These are phyloP conservation scores for Cystoisospora suis DNA, from an alignment of 169 alveolate species.

Conservation along the genomic window DNA sequence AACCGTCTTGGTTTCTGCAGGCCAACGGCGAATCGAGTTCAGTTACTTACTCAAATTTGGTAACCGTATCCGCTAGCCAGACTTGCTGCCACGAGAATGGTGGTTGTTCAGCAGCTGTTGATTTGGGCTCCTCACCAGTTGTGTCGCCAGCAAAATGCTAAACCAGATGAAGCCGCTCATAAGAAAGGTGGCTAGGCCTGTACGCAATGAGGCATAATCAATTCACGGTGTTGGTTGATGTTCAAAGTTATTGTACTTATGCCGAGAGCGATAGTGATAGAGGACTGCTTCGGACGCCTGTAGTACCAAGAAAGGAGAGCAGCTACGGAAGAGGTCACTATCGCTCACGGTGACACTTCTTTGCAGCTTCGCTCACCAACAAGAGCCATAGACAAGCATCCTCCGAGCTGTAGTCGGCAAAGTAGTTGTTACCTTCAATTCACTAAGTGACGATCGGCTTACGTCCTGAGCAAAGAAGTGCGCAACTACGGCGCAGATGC, in stretches of 20 bases:
- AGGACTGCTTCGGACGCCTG: conserved; percentile 54
- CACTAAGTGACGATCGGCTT: no score
- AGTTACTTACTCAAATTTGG: conserved; percentile 56
- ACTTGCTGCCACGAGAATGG: conserved; percentile 18
- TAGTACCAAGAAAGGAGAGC: conserved; percentile 54
- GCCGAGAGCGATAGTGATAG: conserved; percentile 63
- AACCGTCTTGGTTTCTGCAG: not conserved
- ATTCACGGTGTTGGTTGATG: not conserved
- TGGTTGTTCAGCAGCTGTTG: not conserved
- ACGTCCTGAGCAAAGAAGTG: conserved; percentile 65
- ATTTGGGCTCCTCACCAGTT: conserved; percentile 47
- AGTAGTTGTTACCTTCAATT: not conserved
- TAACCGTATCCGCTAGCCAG: conserved; percentile 59
- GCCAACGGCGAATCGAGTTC: not conserved
- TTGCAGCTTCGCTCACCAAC: conserved; percentile 10
- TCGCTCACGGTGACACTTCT: no score
- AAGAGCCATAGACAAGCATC: conserved; percentile 54
- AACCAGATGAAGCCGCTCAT: conserved; percentile 64
- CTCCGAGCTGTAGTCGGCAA: conserved; percentile 52
- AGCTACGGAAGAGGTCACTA: conserved; percentile 25
- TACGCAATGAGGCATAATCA: not conserved
- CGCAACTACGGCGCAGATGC: conserved; percentile 50
- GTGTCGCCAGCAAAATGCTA: conserved; percentile 47
- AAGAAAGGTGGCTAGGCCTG: conserved; percentile 61
- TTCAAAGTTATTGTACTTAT: conserved; percentile 13